phyloP scores from a whole-genome alignment of 306 rosid species.

The Carpinus viminea region DNA sequence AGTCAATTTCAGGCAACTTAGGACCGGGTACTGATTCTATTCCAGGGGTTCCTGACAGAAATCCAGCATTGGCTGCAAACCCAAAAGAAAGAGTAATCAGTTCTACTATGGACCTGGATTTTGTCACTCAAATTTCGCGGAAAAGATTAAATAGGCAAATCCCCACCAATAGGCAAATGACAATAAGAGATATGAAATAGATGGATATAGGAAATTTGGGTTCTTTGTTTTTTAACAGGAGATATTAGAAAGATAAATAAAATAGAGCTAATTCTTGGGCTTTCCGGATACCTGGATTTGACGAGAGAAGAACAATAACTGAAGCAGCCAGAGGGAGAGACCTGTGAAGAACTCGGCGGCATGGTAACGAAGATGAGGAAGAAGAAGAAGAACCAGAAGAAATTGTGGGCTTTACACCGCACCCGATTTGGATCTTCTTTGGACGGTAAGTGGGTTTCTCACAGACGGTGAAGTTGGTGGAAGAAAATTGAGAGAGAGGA shows the following conservation, averaged over 20 bases:
- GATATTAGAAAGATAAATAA: not conserved
- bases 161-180: not conserved
- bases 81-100: constrained; percentile 13
- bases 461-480: constrained; percentile 23
- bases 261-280: not conserved
- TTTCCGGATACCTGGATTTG: constrained; percentile 58
- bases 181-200: not conserved
- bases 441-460: constrained; percentile 28
- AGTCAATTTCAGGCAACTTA: constrained; percentile 78
- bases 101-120: not conserved
- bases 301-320: constrained; percentile 65
- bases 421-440: constrained; percentile 31
- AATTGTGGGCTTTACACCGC: constrained; percentile 12
- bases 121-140: not conserved
- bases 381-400: constrained; percentile 18
- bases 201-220: no score
- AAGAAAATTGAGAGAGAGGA: constrained; percentile 43
- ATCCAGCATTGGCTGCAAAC: constrained; percentile 77
- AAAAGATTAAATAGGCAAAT: not conserved
- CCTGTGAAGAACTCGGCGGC: constrained; percentile 43
- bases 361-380: constrained; percentile 27
- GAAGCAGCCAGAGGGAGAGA: constrained; percentile 80
- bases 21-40: constrained; percentile 92
- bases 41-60: constrained; percentile 83
- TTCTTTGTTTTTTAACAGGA: not conserved